Conservation (phyloP, 2,329 filamentous ascomycete genomes). For the Thielaviopsis musarum region DNA sequence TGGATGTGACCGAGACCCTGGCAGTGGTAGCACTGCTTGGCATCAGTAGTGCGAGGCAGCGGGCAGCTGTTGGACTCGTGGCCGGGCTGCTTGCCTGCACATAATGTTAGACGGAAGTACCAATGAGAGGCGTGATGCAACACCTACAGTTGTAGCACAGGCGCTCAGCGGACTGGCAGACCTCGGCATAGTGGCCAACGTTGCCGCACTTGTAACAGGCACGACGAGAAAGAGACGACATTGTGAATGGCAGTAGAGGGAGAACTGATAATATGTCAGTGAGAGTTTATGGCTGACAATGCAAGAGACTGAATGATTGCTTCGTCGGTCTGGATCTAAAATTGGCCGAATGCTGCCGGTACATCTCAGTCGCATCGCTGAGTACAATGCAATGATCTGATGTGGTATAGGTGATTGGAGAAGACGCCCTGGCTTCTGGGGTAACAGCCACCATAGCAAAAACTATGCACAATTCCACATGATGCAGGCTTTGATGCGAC, state of each 20-base stretch:
- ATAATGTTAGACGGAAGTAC: conserved; percentile 14
- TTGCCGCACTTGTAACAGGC: conserved; percentile 76
- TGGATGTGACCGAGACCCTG: conserved; percentile 96
- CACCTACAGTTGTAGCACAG: conserved; percentile 97
- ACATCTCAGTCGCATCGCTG: too few relatives aligned
- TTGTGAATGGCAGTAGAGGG: conserved; percentile 23
- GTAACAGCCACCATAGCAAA: too few relatives aligned
- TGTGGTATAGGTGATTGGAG: too few relatives aligned
- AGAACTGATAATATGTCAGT: background rate
- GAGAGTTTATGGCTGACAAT: background rate
- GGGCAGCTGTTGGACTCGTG: conserved; percentile 98
- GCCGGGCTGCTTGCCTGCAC: conserved; percentile 64
- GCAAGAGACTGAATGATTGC: background rate
- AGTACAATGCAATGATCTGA: too few relatives aligned
- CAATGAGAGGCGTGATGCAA: background rate
- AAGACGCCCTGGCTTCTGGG: too few relatives aligned
- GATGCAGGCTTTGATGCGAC: too few relatives aligned
- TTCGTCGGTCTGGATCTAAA: background rate
- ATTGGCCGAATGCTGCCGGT: too few relatives aligned
- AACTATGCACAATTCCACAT: too few relatives aligned
- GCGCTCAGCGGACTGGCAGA: conserved; percentile 93
- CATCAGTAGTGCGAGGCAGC: conserved; percentile 88
- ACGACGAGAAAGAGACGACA: conserved; percentile 68
- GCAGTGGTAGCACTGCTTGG: conserved; percentile 99
- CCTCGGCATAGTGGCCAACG: conserved; percentile 68